Evolutionary conservation across 495 filamentous ascomycete genomes (phyloP), one percentile per base, ranked within the genome.

Genomic region (Penicilliopsis zonata): DNA sequence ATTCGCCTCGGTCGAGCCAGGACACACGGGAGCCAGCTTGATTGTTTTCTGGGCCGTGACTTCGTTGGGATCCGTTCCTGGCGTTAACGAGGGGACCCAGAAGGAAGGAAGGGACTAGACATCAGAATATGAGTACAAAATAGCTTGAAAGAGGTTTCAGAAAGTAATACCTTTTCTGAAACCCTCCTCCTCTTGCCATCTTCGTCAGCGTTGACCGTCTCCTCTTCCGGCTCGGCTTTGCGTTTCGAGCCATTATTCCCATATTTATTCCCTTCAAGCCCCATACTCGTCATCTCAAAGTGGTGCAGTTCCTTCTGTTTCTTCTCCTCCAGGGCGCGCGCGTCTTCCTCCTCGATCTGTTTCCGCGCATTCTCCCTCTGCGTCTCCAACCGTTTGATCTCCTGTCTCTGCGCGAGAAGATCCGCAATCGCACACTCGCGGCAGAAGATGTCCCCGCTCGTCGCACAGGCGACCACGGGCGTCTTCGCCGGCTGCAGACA

Each of bases 391-490:
- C 90, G 69, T 48, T 88, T 92, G 44, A 96, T 93, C 52, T 95
- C 92, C 56, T 90, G 82, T 39, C 83, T 72, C 56, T 98, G 90
- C 6, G 84, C 72, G 1, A 98, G 68, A 25, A 98, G 76, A 49
- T 95, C 94, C 45, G 61, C 82, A 17, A 95, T 74, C 7, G 87
- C 86, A 58, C 90, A 98, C 55, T 98, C 90, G 36, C 86, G 73
- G 48, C 90, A 98, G 60, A 96, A 96, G n/a, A 98, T 69, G 51
- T 96, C 86, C 30, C 88, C 90, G 38, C 81, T 74, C 0, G 70
- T 69, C 18, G 74, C 54, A 47, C 76, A 81, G 18, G 70, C 66
- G 13, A 98, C 86, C 9, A 95, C 86, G 0, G 90, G 90, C 18
- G 82, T 68, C 12, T 78, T 76, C 13, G 87, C 80, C 4, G 83